Evolutionary conservation across 1,284 basidiomycete species (phyloP), one percentile per base, ranked within the genome.

Genomic region (Trichosporon asahii): DNA sequence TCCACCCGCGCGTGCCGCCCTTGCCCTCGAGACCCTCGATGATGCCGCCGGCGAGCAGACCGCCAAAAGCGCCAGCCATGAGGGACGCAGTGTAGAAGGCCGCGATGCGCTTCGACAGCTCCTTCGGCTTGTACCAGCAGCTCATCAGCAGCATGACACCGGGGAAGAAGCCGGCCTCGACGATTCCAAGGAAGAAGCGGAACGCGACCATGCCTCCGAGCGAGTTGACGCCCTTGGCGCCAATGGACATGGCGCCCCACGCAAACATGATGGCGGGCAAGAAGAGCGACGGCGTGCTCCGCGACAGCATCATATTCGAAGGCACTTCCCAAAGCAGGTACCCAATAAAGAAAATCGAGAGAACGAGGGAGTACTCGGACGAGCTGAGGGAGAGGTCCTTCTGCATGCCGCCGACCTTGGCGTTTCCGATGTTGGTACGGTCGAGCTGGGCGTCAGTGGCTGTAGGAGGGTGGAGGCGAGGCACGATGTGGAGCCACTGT

Each of bases 181-280:
- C 64, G 14, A 80, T 69, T 15, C 84, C 84, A 2, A 85, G 74
- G 23, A 82, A 76, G 66, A 84, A 73, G 64, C 84, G 77, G 74
- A 82, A 79, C 5, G 76, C 78, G 37, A 83, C 75, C 73, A 85
- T 81, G 14, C 80, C 80, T 11, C 69, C 81, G n/a, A 79, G 71
- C 40, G 73, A 77, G 70, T 76, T 74, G 57, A 84, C 76, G 49
- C 82, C 81, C 12, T 77, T 78, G 31, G 78, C 81, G 27, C 77
- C 77, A 33, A 83, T 75, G 53, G 78, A 79, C 76, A 83, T 78
- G 81, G 35, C 64, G 27, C 72, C 76, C 76, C 76, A 76, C 40
- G 68, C 23, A 27, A 74, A 66, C 75, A 75, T 75, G 68, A 77
- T 67, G 5, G 64, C 60, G 0, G 76, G 75, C 0, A 79, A 72